phyloP scores from a whole-genome alignment of 148 eudicot genomes.

The Suaeda aralocaspica region DNA sequence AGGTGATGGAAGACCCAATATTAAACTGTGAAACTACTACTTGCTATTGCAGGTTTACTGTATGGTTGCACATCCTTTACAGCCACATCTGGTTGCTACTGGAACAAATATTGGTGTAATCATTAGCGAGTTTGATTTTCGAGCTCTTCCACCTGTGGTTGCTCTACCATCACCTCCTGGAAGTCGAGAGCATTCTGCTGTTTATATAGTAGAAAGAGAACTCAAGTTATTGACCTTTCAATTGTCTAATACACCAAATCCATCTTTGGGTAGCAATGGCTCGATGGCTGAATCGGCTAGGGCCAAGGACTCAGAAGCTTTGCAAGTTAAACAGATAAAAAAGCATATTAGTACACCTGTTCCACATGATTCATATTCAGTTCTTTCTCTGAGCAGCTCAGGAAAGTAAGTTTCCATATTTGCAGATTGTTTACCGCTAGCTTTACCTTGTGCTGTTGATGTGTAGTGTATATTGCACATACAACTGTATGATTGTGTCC shows the following conservation, averaged over 20 bases:
- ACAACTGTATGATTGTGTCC: not conserved
- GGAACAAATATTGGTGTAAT: slow-evolving; percentile 90
- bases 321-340: slow-evolving; percentile 86
- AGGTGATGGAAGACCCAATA: not conserved
- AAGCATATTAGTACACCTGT: slow-evolving; percentile 86
- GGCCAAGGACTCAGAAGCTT: slow-evolving; percentile 68
- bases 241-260: slow-evolving; percentile 70
- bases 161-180: slow-evolving; percentile 81
- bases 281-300: slow-evolving; percentile 62
- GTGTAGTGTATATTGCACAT: not conserved
- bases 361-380: slow-evolving; percentile 91
- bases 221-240: slow-evolving; percentile 78
- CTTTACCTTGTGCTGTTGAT: not conserved
- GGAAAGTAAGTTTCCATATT: slow-evolving; percentile 70
- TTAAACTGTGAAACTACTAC: slow-evolving; percentile 6
- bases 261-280: slow-evolving; percentile 84
- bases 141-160: slow-evolving; percentile 88
- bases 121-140: slow-evolving; percentile 88
- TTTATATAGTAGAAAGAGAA: slow-evolving; percentile 82
- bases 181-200: slow-evolving; percentile 88
- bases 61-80: slow-evolving; percentile 97
- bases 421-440: slow-evolving; percentile 2
- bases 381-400: slow-evolving; percentile 90
- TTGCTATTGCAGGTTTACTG: slow-evolving; percentile 70
- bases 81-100: slow-evolving; percentile 97